Conservation (phyloP, 2,329 filamentous ascomycete species). For the Exophiala lecanii-corni region DNA sequence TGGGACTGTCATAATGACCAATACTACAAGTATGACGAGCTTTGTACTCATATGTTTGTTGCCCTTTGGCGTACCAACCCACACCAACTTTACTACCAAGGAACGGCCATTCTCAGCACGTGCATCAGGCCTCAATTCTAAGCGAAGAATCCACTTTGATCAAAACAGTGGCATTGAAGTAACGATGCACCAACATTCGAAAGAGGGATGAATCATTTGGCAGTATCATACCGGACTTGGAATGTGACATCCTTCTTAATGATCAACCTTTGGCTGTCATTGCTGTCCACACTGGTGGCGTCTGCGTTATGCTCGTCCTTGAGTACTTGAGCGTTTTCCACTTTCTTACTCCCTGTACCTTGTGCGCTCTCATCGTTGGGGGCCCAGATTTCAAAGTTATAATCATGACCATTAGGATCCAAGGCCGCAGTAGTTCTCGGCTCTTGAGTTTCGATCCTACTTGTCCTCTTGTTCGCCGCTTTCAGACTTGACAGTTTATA, state of each 20-base stretch:
- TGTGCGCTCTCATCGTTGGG: background rate
- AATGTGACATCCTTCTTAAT: slow-evolving; percentile 16
- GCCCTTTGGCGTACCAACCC: too few species aligned
- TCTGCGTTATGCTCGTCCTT: slow-evolving; percentile 3
- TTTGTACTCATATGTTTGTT: too few species aligned
- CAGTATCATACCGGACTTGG: background rate
- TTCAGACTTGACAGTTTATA: slow-evolving; percentile 16
- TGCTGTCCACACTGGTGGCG: slow-evolving; percentile 14
- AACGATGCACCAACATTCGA: too few species aligned
- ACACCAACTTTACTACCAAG: too few species aligned
- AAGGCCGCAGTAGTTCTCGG: background rate
- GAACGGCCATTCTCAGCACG: too few species aligned
- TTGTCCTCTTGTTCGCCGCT: slow-evolving; percentile 8
- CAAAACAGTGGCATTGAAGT: too few species aligned
- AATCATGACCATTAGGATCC: background rate
- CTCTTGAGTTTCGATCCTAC: background rate
- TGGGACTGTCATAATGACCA: too few species aligned
- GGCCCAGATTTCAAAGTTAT: slow-evolving; percentile 1
- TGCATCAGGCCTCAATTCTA: too few species aligned
- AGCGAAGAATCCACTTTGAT: too few species aligned
- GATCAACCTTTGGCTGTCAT: slow-evolving; percentile 15
- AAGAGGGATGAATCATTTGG: too few species aligned
- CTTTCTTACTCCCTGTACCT: background rate
- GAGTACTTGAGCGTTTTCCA: background rate
- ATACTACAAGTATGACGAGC: too few species aligned